Conservation (phyloP, 2,329 filamentous ascomycete genomes). For the Phialemoniopsis sp. region DNA sequence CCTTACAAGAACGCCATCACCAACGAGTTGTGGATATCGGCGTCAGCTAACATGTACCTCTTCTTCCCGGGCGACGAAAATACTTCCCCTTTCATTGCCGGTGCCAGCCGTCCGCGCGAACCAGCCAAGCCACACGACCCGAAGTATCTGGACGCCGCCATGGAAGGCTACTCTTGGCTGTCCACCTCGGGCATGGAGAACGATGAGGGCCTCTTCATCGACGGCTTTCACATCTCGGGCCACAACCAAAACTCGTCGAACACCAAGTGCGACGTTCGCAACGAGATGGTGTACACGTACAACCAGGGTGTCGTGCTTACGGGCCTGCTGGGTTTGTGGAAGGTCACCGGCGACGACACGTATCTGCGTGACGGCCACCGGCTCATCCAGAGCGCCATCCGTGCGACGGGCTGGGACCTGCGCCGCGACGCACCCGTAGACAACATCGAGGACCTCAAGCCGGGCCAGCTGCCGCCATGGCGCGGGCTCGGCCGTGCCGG, state of each 20-base stretch:
- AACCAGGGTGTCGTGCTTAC: conserved; percentile 91
- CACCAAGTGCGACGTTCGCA: conserved; percentile 71
- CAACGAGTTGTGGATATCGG: conserved; percentile 83
- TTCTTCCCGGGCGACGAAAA: conserved; percentile 80
- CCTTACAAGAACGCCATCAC: conserved; percentile 98
- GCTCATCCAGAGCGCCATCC: conserved; percentile 71
- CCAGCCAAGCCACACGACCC: conserved; percentile 43
- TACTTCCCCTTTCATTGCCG: conserved; percentile 55
- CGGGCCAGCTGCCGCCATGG: conserved; percentile 52
- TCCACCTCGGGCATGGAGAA: conserved; percentile 78
- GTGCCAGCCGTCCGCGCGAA: conserved; percentile 8
- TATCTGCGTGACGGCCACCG: conserved; percentile 77
- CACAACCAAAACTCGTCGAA: conserved; percentile 61
- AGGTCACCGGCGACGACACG: conserved; percentile 64
- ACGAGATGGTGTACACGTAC: conserved; percentile 92
- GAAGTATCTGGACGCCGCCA: conserved; percentile 66
- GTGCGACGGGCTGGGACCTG: conserved; percentile 72
- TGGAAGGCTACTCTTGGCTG: conserved; percentile 80
- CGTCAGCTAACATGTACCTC: conserved; percentile 84
- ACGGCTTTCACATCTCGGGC: conserved; percentile 82
- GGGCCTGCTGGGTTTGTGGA: conserved; percentile 75
- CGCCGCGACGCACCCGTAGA: conserved; percentile 35
- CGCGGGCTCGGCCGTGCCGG: conserved; percentile 73
- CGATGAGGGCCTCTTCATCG: conserved; percentile 67
- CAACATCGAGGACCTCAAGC: conserved; percentile 20